Base-by-base conservation (phyloP, 495 filamentous ascomycete species). In the Pyrenopolyporus hunteri region DNA sequence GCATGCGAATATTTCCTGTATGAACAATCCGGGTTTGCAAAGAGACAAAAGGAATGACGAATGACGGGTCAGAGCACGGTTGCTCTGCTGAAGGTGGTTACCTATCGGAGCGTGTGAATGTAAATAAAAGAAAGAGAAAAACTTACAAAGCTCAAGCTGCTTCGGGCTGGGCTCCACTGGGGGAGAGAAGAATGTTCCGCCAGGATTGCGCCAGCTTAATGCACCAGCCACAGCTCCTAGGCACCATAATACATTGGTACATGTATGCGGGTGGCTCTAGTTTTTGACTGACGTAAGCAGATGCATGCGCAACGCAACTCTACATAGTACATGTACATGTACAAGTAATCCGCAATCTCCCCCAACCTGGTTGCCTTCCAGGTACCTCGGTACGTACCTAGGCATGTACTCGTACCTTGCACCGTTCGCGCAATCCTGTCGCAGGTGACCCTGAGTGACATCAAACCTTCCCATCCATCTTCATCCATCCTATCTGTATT, bases 121-220 rank as follows among this genome's bases (percentile, higher is more conserved):
- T 67, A 63, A 67, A 67, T 66, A 67, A 62, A 63, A 39, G 61
- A 52, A 36, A 55, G n/a, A 10, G n/a, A 35, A 35, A 40, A 59
- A 43, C 16, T 33, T 55, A 48, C 26, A 54, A 50, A 32, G 50
- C 47, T 28, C 40, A n/a, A 33, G 31, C 37, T 42, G 20, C 37
- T 42, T 23, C 6, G 4, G n/a, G n/a, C n/a, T n/a, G n/a, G n/a
- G 11, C 29, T 43, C 36, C 43, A 43, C 58, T 44, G 26, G 42
- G 22, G 37, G n/a, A n/a, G n/a, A 52, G 57, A 47, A 52, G 19
- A 32, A 16, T 33, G 19, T 39, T 26, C 3, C n/a, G 14, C 16
- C 44, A 48, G 43, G 37, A 23, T 23, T 52, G 46, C 46, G 23
- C 28, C 45, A 51, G 29, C 20, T 50, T 9, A n/a, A 14, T n/a